Evolutionary conservation across 2,329 filamentous ascomycete genomes (phyloP), one percentile per base, ranked within the genome.

Genomic region (Thelonectria discophora): DNA sequence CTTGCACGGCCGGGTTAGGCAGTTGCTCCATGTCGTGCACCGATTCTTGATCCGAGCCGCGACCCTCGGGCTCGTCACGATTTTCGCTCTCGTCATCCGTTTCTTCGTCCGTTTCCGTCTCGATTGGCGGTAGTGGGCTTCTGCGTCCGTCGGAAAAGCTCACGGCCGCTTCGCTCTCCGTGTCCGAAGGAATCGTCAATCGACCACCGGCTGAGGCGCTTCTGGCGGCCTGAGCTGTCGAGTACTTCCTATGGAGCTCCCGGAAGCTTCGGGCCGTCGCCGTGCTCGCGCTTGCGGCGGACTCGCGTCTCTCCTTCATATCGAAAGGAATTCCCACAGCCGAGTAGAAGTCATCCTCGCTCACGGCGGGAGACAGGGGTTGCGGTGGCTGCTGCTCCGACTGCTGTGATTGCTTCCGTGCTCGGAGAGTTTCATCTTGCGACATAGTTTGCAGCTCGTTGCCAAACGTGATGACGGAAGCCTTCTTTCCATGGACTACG

Each of bases 401-500:
- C 47, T 77, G 78, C 48, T 81, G 79, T 5, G 79, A 76, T 45
- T 80, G 78, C 66, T 85, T 91, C 56, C 88, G 84, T 50, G 89
- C 80, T 59, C 88, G 86, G 43, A 92, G 79, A 39, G 89, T 87
- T 71, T 94, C 90, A 63, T 94, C 91, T 0, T 88, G 84, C 1
- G 89, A 85, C 77, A 94, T 87, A 61, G 86, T 90, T 71, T 94
- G 90, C 80, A 97, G 89, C 69, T 97, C 94, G n/a, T 89, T 88
- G 9, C 94, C 93, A 74, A 99, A 96, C n/a, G 92, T 96, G 68
- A 99, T 92, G 58, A 99, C 92, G 1, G 93, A 97, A 3, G 95
- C 95, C 77, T 99, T 98, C 81, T 98, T 99, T 63, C 95, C 94
- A 73, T 99, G 95, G 4, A 99, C 89, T 4, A 95, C 97, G 76